phyloP scores from a whole-genome alignment of 306 rosid species.

The Cicer arietinum region DNA sequence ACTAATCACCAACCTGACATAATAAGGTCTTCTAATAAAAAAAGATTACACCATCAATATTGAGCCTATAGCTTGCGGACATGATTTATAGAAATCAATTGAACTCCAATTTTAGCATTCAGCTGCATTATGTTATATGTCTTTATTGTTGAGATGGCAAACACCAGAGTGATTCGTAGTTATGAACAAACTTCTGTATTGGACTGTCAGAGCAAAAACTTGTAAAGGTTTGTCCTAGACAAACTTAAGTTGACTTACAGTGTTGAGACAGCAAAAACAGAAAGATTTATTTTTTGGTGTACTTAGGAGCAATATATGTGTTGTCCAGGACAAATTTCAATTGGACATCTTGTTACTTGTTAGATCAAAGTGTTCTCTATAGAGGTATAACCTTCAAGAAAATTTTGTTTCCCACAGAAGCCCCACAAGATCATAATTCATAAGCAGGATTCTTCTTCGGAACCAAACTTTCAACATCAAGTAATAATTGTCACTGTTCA shows the following conservation, averaged over 20 bases:
- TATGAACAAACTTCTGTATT: neutral
- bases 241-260: slow-evolving; percentile 1
- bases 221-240: neutral
- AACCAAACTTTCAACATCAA: slow-evolving; percentile 1
- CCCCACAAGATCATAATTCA: neutral
- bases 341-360: slow-evolving; percentile 19
- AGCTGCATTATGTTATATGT: neutral
- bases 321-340: slow-evolving; percentile 13
- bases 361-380: slow-evolving; percentile 3
- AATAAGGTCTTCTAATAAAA: neutral
- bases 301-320: slow-evolving; percentile 3
- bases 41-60: neutral
- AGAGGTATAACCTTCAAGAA: slow-evolving; percentile 13
- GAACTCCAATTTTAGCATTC: slow-evolving; percentile 29
- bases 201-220: neutral
- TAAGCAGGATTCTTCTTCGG: slow-evolving; percentile 25
- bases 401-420: slow-evolving; percentile 25
- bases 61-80: slow-evolving; percentile 15
- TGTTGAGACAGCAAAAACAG: slow-evolving; percentile 28
- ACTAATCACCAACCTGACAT: slow-evolving; percentile 10
- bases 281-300: neutral
- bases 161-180: slow-evolving; percentile 20
- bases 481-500: neutral
- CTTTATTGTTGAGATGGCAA: slow-evolving; percentile 9
- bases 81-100: slow-evolving; percentile 10